A percentile compares a stretch with the other conserved stretches of the same genome.
phyloP scores from a whole-genome alignment of 345 rosid genomes.

The Moringa oleifera region DNA sequence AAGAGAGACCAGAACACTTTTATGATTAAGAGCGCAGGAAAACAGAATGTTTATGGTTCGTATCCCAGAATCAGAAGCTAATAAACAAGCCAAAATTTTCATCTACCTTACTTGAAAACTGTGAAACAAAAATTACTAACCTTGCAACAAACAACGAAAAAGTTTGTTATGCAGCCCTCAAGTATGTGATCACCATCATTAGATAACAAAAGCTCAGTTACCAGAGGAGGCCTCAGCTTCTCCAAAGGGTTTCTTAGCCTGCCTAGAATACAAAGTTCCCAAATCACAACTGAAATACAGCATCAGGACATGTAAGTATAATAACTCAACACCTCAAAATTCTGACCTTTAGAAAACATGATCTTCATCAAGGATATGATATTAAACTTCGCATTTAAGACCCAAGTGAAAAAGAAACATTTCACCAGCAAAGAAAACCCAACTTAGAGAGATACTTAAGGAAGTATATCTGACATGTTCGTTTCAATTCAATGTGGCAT shows the following conservation, averaged over 20 bases:
- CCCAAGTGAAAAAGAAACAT: background rate
- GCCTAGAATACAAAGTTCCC: constrained; percentile 19
- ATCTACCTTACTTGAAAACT: background rate
- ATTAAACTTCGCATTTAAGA: background rate
- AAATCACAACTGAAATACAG: constrained; percentile 5
- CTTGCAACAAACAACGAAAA: constrained; percentile 60
- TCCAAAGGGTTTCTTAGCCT: constrained; percentile 82
- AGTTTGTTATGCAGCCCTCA: constrained; percentile 71
- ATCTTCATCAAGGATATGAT: background rate
- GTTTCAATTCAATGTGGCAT: background rate
- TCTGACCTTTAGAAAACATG: background rate
- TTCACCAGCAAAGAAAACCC: background rate
- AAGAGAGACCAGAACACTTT: too few relatives aligned
- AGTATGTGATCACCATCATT: constrained; percentile 81
- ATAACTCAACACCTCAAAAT: background rate
- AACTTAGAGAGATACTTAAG: background rate
- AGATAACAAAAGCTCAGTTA: constrained; percentile 72
- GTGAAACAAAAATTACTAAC: constrained; percentile 26
- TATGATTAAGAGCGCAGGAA: background rate
- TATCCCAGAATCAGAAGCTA: background rate
- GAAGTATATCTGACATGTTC: background rate
- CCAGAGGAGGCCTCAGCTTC: constrained; percentile 64
- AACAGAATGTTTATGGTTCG: too few relatives aligned
- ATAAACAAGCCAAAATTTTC: background rate
- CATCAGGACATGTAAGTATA: constrained; percentile 1